Percentiles rank a stretch among this genome's conserved stretches.
These are phyloP conservation scores for Wickerhamiella bombiphila DNA, from an alignment of 805 yeast species.

Conservation along the genomic window DNA sequence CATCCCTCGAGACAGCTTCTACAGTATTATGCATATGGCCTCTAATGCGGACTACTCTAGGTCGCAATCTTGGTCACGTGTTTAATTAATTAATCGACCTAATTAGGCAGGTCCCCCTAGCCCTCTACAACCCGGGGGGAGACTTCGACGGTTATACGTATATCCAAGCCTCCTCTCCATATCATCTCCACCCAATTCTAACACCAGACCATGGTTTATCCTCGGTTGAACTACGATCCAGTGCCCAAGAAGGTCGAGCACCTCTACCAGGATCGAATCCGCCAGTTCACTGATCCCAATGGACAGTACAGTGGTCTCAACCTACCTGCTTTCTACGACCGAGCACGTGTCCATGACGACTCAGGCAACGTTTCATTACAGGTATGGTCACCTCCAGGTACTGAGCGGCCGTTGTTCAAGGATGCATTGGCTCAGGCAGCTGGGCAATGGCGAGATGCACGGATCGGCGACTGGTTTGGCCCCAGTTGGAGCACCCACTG, in stretches of 20 bases:
- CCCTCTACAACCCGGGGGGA: too few relatives aligned
- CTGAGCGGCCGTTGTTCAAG: conserved; percentile 48
- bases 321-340: conserved; percentile 68
- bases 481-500: conserved; percentile 97
- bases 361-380: conserved; percentile 39
- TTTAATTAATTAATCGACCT: too few relatives aligned
- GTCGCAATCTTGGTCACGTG: too few relatives aligned
- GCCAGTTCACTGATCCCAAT: conserved; percentile 57
- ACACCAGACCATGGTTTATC: background rate
- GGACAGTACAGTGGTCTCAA: conserved; percentile 64
- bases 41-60: too few relatives aligned
- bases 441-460: conserved; percentile 25
- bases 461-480: conserved; percentile 64
- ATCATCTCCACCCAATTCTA: too few relatives aligned
- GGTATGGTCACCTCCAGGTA: conserved; percentile 61
- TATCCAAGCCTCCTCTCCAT: too few relatives aligned
- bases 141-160: too few relatives aligned
- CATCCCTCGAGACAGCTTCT: too few relatives aligned
- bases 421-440: conserved; percentile 46
- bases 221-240: conserved; percentile 34
- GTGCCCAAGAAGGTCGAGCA: conserved; percentile 63
- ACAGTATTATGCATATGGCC: too few relatives aligned
- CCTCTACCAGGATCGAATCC: conserved; percentile 54
- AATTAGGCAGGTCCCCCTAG: too few relatives aligned
- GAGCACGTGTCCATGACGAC: conserved; percentile 34